These are phyloP conservation scores for Vitis hybrid DNA, from an alignment of 177 flowering plant species.

Conservation along the genomic window DNA sequence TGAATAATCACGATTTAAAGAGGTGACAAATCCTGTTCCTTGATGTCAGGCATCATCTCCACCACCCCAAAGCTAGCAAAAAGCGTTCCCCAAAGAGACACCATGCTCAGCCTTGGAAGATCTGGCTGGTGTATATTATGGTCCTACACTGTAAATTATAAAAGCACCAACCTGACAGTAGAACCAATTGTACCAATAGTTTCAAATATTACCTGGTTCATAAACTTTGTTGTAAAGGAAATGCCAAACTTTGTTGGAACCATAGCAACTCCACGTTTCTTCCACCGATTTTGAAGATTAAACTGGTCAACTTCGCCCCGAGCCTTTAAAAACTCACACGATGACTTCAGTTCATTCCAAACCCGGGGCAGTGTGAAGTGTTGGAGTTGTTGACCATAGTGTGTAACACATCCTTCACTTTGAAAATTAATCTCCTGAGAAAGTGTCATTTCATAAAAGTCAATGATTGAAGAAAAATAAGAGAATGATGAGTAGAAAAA, in stretches of 20 bases:
- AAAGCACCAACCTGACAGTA: background rate
- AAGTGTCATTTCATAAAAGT: background rate
- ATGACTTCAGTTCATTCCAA: slow-evolving; percentile 77
- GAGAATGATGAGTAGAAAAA: background rate
- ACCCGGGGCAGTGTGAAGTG: slow-evolving; percentile 59
- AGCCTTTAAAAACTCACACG: slow-evolving; percentile 57
- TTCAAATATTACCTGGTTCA: slow-evolving; percentile 77
- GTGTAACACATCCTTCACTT: slow-evolving; percentile 70
- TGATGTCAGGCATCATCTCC: background rate
- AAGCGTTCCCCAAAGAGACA: background rate
- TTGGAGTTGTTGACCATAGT: slow-evolving; percentile 78
- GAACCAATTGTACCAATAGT: background rate
- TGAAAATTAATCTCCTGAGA: slow-evolving; percentile 89
- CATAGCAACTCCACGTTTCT: slow-evolving; percentile 93
- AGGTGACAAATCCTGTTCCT: background rate
- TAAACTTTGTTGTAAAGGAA: slow-evolving; percentile 74
- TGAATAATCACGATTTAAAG: too few species aligned
- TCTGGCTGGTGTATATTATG: background rate
- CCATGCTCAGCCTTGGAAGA: background rate
- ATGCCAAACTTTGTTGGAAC: slow-evolving; percentile 97
- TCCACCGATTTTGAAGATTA: slow-evolving; percentile 83
- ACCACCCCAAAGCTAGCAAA: background rate
- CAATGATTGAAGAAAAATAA: background rate
- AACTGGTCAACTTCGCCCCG: slow-evolving; percentile 58
- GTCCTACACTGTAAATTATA: background rate